These are phyloP conservation scores for Podila epigama DNA, from an alignment of 192 early-diverging fungal species.

Conservation along the genomic window DNA sequence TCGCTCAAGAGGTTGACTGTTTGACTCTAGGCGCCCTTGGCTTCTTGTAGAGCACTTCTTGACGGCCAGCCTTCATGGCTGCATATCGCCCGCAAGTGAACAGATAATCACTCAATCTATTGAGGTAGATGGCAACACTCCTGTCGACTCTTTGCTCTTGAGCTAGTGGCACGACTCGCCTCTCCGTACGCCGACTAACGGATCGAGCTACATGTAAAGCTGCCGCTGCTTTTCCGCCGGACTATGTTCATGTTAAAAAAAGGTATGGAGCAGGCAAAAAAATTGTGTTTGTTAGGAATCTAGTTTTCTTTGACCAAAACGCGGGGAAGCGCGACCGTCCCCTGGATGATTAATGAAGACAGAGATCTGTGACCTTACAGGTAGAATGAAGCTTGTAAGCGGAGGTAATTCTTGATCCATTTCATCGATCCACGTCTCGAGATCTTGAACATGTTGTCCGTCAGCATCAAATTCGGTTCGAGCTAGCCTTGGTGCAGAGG, in stretches of 20 bases:
- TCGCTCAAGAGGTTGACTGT: not conserved
- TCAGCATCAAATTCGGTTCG: conserved; percentile 80
- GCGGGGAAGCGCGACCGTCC: too few species aligned
- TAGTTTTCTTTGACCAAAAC: too few species aligned
- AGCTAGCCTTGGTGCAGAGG: conserved; percentile 65
- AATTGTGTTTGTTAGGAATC: too few species aligned
- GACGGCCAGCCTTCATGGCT: conserved; percentile 70
- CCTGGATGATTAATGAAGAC: too few species aligned
- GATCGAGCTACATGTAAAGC: conserved; percentile 82
- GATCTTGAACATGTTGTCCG: conserved; percentile 62
- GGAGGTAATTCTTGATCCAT: conserved; percentile 74
- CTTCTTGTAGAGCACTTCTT: conserved; percentile 78
- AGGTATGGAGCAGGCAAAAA: too few species aligned
- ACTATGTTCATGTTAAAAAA: conserved; percentile 51
- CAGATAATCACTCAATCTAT: conserved; percentile 86
- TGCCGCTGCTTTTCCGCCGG: conserved; percentile 83
- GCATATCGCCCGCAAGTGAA: conserved; percentile 86
- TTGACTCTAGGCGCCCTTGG: conserved; percentile 26
- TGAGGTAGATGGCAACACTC: conserved; percentile 70
- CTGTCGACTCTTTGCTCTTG: conserved; percentile 63
- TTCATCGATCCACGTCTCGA: conserved; percentile 89
- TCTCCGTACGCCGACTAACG: conserved; percentile 83
- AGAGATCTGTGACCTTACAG: conserved; percentile 51
- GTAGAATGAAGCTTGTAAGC: conserved; percentile 85
- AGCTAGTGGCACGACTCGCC: conserved; percentile 75